phyloP scores from a whole-genome alignment of 352 stramenopile species.

The Phytopythium montanum region DNA sequence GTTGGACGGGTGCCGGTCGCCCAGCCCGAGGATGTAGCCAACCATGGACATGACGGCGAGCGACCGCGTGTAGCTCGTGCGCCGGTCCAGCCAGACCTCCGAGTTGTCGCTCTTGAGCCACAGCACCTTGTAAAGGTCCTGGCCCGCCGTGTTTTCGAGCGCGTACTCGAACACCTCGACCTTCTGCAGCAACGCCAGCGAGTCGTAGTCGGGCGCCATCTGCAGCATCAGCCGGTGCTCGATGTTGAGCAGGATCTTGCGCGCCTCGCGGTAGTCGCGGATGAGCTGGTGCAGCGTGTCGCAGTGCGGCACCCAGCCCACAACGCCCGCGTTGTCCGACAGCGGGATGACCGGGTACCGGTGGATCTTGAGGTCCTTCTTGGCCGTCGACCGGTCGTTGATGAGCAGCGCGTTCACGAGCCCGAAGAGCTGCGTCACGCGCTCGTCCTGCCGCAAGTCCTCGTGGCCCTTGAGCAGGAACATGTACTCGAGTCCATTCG shows the following conservation, averaged over 20 bases:
- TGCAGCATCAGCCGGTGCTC: conserved; percentile 91
- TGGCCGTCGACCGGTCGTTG: conserved; percentile 94
- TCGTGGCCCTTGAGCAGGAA: conserved; percentile 99
- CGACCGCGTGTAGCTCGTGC: conserved; percentile 97
- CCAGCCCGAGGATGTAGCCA: conserved; percentile 98
- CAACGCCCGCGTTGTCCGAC: conserved; percentile 97
- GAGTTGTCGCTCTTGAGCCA: conserved; percentile 97
- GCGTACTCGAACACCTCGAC: conserved; percentile 97
- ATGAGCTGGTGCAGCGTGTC: conserved; percentile 99
- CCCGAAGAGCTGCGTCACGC: conserved; percentile 99
- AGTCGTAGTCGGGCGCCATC: conserved; percentile 95
- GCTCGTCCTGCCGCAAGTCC: conserved; percentile 98
- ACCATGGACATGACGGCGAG: conserved; percentile 99
- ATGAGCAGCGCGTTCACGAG: conserved; percentile 99
- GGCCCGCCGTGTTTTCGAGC: conserved; percentile 91
- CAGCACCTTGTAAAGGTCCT: conserved; percentile 97
- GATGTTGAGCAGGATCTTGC: conserved; percentile 92
- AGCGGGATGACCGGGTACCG: conserved; percentile 97
- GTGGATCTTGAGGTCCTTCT: conserved; percentile 97
- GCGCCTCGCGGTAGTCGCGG: conserved; percentile 89
- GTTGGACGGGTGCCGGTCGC: conserved; percentile 99
- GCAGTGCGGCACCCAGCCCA: conserved; percentile 98
- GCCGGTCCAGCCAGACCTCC: conserved; percentile 97
- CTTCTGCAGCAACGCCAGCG: conserved; percentile 96
- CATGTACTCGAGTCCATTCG: conserved; percentile 97